These are phyloP conservation scores for Syncephalastrum monosporum DNA, from an alignment of 371 early-diverging fungal species.

Conservation along the genomic window DNA sequence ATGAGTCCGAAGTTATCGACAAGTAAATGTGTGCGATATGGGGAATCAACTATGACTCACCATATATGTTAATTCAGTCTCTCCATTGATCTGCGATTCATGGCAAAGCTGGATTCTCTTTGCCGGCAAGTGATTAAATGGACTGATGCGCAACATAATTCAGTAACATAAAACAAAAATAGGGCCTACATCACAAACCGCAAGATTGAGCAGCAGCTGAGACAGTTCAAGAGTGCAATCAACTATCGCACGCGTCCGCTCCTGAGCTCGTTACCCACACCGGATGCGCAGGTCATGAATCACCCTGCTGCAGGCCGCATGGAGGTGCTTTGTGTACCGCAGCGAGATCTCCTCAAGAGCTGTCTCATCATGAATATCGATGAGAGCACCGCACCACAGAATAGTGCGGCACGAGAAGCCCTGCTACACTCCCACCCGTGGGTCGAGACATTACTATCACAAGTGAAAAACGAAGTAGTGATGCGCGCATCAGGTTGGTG, in stretches of 20 bases:
- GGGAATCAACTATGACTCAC: neutral
- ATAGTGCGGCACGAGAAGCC: constrained; percentile 12
- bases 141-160: neutral
- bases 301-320: constrained; percentile 45
- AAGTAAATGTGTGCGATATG: constrained; percentile 17
- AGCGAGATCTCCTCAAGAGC: constrained; percentile 35
- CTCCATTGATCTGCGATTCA: constrained; percentile 40
- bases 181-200: constrained; percentile 48
- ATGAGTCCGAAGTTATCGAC: constrained; percentile 19
- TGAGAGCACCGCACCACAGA: constrained; percentile 6
- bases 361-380: constrained; percentile 28
- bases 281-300: constrained; percentile 33
- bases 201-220: constrained; percentile 43
- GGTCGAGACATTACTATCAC: constrained; percentile 28
- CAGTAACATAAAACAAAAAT: neutral
- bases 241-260: constrained; percentile 35
- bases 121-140: constrained; percentile 25
- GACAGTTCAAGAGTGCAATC: constrained; percentile 22
- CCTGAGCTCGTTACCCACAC: constrained; percentile 31
- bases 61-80: constrained; percentile 17
- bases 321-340: constrained; percentile 46
- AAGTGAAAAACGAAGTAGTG: constrained; percentile 36
- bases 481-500: constrained; percentile 50
- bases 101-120: constrained; percentile 48
- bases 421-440: constrained; percentile 27